Base-by-base conservation (phyloP, 805 yeast genomes). In the Suhomyces pyralidae region DNA sequence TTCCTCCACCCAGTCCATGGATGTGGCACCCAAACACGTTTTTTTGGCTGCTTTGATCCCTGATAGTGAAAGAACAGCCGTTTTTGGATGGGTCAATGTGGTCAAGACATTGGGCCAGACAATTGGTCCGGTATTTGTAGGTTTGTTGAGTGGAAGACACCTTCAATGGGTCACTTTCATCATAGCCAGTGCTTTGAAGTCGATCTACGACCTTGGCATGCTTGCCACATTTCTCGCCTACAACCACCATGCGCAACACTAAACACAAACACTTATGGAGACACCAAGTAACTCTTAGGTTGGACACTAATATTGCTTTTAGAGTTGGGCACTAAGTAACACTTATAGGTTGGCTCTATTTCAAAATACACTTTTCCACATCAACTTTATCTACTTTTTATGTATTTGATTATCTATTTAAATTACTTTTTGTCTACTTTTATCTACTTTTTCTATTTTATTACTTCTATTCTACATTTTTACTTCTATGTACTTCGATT, bases 21-120 rank as follows among this genome's bases (percentile, higher is more conserved):
- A 78, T 55, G 66, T 73, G 26, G 79, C 81, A 1, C 77, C 81
- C 8, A 78, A 78, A 51, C 78, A 75, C 46, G 79, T 78, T 4
- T 77, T 78, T 54, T 64, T 77, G 20, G 76, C 80, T 7, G 62
- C 79, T 0, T 64, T 73, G 30, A 74, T 73, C 5, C 64, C 73
- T 5, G 73, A 73, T 25, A 59, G 64, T 30, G 77, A 74, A 50
- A 60, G 80, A 47, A 74, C 80, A 1, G 71, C 76, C 1, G 78
- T 76, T 1, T 67, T 78, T 51, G 76, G 75, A 0, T 71, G 77
- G 66, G 78, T 73, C 15, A 78, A 78, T 59, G 74, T 78, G 9
- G 70, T 73, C 17, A 69, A 77, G 52, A 76, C 79, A 0, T 48
- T 75, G 48, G 75, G 74, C 3, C 77, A 71, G 51, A 68, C 71